These are phyloP conservation scores for Globisporangium recalcitrans DNA, from an alignment of 352 stramenopile species.

Conservation along the genomic window DNA sequence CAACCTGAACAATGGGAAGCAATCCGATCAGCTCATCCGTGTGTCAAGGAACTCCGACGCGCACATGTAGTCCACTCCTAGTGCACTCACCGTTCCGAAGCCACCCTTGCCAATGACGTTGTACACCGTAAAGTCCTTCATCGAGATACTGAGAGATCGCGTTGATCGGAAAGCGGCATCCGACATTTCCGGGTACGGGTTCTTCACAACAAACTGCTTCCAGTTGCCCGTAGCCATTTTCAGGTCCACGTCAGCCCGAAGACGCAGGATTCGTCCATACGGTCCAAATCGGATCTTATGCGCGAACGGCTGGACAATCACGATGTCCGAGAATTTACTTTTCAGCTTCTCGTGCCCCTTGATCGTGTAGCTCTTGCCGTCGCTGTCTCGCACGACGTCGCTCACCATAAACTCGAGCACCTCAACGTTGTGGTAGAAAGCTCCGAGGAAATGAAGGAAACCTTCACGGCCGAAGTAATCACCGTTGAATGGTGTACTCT, in stretches of 20 bases:
- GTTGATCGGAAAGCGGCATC: conserved; percentile 79
- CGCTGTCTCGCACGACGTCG: conserved; percentile 50
- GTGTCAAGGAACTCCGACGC: too few species aligned
- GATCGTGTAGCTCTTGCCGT: conserved; percentile 64
- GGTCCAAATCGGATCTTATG: conserved; percentile 76
- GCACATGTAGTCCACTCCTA: not conserved
- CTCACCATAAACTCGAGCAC: conserved; percentile 74
- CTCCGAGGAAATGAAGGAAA: conserved; percentile 66
- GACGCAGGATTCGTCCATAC: conserved; percentile 75
- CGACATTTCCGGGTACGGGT: conserved; percentile 73
- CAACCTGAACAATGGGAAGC: conserved; percentile 29
- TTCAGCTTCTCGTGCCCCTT: conserved; percentile 82
- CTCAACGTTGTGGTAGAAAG: conserved; percentile 76
- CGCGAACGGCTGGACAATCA: conserved; percentile 73
- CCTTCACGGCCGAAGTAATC: conserved; percentile 86
- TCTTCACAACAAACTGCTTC: conserved; percentile 78
- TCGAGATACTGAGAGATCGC: conserved; percentile 80
- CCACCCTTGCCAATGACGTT: conserved; percentile 88
- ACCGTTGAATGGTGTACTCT: conserved; percentile 67
- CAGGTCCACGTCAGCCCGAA: conserved; percentile 73
- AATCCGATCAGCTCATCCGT: not conserved
- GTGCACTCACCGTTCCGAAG: conserved; percentile 59
- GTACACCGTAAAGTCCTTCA: conserved; percentile 89
- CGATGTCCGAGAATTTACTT: conserved; percentile 63
- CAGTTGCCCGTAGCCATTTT: conserved; percentile 67